phyloP scores from a whole-genome alignment of 2,329 filamentous ascomycete genomes.

The Neodidymelliopsis sp. region DNA sequence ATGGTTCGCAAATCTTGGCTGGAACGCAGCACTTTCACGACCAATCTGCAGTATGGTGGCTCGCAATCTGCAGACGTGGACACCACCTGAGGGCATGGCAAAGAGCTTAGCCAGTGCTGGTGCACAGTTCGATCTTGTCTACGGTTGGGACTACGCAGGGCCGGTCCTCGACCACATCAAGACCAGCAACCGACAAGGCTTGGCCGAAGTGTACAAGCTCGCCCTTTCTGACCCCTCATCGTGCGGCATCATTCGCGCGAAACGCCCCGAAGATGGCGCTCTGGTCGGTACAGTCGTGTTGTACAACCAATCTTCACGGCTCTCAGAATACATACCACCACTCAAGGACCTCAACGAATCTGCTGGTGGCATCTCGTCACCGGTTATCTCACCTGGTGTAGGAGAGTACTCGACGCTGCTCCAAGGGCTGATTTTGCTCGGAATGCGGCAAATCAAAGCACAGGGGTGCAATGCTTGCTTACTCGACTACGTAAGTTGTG shows the following conservation, averaged over 20 bases:
- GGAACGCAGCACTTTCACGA: constrained; percentile 74
- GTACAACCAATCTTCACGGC: constrained; percentile 72
- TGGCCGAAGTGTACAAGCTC: constrained; percentile 79
- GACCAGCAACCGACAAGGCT: constrained; percentile 75
- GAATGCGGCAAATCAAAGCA: constrained; percentile 81
- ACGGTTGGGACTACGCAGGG: constrained; percentile 78
- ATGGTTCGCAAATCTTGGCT: constrained; percentile 91
- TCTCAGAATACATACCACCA: constrained; percentile 74
- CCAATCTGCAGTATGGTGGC: constrained; percentile 77
- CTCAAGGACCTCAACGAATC: constrained; percentile 66
- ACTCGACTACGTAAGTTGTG: constrained; percentile 77
- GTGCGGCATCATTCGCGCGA: constrained; percentile 85
- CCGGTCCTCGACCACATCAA: constrained; percentile 78
- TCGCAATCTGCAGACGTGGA: constrained; percentile 75
- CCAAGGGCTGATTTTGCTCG: constrained; percentile 81
- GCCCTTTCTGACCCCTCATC: constrained; percentile 74
- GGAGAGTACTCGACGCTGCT: constrained; percentile 74
- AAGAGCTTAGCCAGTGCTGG: constrained; percentile 75
- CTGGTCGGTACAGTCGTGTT: constrained; percentile 82
- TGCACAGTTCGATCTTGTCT: constrained; percentile 82
- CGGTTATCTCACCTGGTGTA: constrained; percentile 73
- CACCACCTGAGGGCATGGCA: constrained; percentile 76
- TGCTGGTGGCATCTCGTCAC: constrained; percentile 80
- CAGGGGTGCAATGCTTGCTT: constrained; percentile 77
- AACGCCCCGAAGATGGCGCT: constrained; percentile 70